Evolutionary conservation across 805 yeast genomes (phyloP), one percentile per base, ranked within the genome.

Genomic region (Zygosaccharomyces kombuchaensis): DNA sequence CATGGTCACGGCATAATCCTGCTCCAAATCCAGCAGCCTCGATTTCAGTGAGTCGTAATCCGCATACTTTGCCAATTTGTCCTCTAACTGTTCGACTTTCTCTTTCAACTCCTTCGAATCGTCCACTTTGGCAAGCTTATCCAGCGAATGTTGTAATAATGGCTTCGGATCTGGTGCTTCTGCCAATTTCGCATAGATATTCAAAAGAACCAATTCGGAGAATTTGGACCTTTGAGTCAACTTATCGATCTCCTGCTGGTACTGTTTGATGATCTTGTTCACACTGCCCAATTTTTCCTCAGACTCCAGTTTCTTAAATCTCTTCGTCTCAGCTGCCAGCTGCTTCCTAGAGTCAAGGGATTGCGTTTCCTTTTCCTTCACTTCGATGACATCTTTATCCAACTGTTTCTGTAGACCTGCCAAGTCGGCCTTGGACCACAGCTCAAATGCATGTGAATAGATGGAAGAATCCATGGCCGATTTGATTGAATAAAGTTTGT

Each of bases 161-260:
- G 96, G 95, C 50, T 76, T 78, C 1, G 98, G 98, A 67, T 91
- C 97, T 0, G 97, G 97, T 0, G 95, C 90, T 62, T 90, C 96
- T 4, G 89, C 87, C 4, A 91, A 68, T 12, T 80, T 72, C 45
- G 87, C 72, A 68, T 91, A 91, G 17, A 87, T 72, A 14, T 81
- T 80, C 61, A 89, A 78, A 58, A 93, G 84, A 25, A 81, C 74
- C 31, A 75, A 71, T 58, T 93, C 98, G 1, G 86, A 79, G 36
- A 65, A 71, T 59, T 90, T 87, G 44, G 87, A 81, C 51, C 93
- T 79, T 53, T 79, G 78, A 1, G 96, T 87, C 52, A 91, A 70
- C 34, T 73, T 70, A 62, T 91, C 99, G 57, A 91, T 86, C 60
- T 89, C 97, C 46, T 81, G 78, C 65, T 91, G 99, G 60, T 93